Conservation (phyloP, 2,329 filamentous ascomycete species). For the Xylariaceae sp. region DNA sequence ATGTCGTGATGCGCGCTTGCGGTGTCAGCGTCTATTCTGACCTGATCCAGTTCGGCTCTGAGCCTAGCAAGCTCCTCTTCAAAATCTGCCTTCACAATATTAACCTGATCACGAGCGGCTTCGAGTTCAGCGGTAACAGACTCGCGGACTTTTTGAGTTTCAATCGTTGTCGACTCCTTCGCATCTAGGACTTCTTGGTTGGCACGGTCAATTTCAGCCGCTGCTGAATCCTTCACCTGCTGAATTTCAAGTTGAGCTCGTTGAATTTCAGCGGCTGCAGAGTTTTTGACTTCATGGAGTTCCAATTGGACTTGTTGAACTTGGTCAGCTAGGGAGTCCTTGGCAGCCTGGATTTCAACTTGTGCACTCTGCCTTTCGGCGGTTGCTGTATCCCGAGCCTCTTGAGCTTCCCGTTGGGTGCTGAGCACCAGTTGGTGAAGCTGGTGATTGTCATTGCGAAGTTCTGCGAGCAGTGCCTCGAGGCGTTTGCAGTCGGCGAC, state of each 20-base stretch:
- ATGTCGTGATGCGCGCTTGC: constrained; percentile 77
- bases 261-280: constrained; percentile 48
- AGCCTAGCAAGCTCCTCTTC: constrained; percentile 73
- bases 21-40: constrained; percentile 75
- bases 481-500: constrained; percentile 59
- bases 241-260: constrained; percentile 15
- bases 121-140: constrained; percentile 80
- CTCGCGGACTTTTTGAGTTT: constrained; percentile 75
- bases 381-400: constrained; percentile 74
- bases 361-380: constrained; percentile 10
- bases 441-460: constrained; percentile 65
- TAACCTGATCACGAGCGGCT: constrained; percentile 77
- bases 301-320: constrained; percentile 65
- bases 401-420: constrained; percentile 79
- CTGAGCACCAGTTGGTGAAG: constrained; percentile 63
- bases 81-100: constrained; percentile 73
- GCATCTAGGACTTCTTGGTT: constrained; percentile 82
- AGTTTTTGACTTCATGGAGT: constrained; percentile 77
- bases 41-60: constrained; percentile 70
- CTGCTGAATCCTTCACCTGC: constrained; percentile 13
- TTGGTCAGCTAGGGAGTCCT: constrained; percentile 9
- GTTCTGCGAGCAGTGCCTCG: constrained; percentile 50
- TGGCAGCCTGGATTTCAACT: constrained; percentile 15
- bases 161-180: constrained; percentile 70
- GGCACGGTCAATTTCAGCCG: constrained; percentile 44